Base-by-base conservation (phyloP, 352 stramenopile species). In the Bremia lactucae region DNA sequence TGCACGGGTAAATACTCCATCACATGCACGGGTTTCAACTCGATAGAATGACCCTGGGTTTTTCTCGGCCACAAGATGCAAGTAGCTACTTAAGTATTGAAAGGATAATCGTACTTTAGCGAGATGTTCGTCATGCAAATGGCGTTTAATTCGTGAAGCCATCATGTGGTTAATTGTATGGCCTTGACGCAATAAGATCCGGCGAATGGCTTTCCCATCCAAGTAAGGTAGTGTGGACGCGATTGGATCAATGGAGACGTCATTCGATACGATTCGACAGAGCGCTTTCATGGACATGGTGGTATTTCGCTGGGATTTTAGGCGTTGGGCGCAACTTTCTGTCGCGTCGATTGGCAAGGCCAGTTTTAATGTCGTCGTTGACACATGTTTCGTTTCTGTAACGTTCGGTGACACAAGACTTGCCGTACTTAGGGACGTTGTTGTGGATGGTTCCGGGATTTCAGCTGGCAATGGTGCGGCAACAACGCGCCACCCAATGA, bases 81-180 rank as follows among this genome's bases (percentile, higher is more conserved):
- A 42, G 49, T 87, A 88, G 29, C 60, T 68, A 7, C 54, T 51
- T 6, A 88, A 60, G 18, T 74, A 68, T 55, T 86, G 76, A 46
- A 85, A 88, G 22, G 73, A 84, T 31, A 46, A 45, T 11, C 73
- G 71, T 13, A 86, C 68, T 43, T 72, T 70, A 16, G 52, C 54
- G 29, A 85, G 54, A 18, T 72, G 60, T 25, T 65, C 63, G 28
- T 83, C 70, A 36, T 83, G 69, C 20, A 88, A 58, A 41, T 82
- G 69, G 20, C 74, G 47, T 48, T 85, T 86, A 49, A 87, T 81
- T n/a, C 76, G 64, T 19, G 76, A 88, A 40, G 76, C 65, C 72
- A 84, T 88, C 73, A 87, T 87, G 54, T 85, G 69, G 44, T 88
- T 87, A 31, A 88, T 74, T 6, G 71, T 70, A 41, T 86, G 71